Percentiles rank a stretch among this genome's conserved stretches.
Conservation (phyloP, 1,139 yeast genomes). For the Saccharomyces hybrid region DNA sequence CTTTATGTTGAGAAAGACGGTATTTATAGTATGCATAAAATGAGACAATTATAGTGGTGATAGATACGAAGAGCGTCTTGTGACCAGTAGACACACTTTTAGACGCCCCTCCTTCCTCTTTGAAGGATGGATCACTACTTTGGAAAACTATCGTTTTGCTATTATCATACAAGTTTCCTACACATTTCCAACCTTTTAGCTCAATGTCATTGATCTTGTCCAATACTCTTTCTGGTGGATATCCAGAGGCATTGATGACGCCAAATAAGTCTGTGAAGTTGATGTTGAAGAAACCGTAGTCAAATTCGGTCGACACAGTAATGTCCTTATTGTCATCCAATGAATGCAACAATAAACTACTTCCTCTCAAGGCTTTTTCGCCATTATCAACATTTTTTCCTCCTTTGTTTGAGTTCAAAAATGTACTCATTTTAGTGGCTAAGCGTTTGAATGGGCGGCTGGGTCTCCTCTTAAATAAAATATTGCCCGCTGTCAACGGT, state of each 20-base stretch:
- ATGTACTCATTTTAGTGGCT: not conserved
- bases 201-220: slow-evolving; percentile 16
- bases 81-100: not conserved
- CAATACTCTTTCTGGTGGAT: slow-evolving; percentile 21
- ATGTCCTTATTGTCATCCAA: slow-evolving; percentile 8
- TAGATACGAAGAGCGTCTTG: not conserved
- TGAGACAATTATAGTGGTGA: not conserved
- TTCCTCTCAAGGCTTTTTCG: slow-evolving; percentile 4
- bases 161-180: slow-evolving; percentile 14
- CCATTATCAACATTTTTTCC: not conserved
- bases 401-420: not conserved
- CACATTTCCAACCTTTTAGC: slow-evolving; percentile 19
- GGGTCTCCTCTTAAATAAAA: slow-evolving; percentile 2
- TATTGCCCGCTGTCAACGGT: slow-evolving; percentile 9
- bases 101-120: not conserved
- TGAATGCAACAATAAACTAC: slow-evolving; percentile 13
- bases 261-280: slow-evolving; percentile 21
- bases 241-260: slow-evolving; percentile 19
- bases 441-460: not conserved
- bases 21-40: slow-evolving; percentile 4
- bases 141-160: slow-evolving; percentile 1
- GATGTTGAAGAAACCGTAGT: slow-evolving; percentile 15
- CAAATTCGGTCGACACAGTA: slow-evolving; percentile 7
- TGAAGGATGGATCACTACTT: not conserved
- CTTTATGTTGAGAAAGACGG: not conserved